Base-by-base conservation (phyloP, 768 basidiomycete species). In the Lactarius indigo region DNA sequence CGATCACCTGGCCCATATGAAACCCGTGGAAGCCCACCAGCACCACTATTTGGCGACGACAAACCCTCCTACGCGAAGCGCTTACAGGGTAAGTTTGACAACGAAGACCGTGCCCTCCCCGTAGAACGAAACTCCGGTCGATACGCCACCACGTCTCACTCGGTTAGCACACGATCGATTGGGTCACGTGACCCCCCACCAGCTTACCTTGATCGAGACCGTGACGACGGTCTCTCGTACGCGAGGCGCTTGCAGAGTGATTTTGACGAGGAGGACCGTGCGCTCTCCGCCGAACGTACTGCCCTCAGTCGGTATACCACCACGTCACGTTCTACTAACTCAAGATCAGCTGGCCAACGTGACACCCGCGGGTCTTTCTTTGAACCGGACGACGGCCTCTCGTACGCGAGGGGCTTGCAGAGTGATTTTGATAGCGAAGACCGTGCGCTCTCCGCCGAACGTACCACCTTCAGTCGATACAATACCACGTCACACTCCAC, bases 381-480 rank as follows among this genome's bases (percentile, higher is more conserved):
- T 75, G 54, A 65, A 71, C 26, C 54, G 37, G 71, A 70, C 35
- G 61, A 72, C 28, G 67, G 70, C 55, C 54, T 68, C 26, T 59
- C 69, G 28, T 61, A 71, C 33, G 80, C 78, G 18, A 68, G 66
- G n/a, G 58, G 73, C 44, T 70, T 76, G 57, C 83, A 83, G 68
- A 64, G 68, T 1, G 68, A 75, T 39, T 82, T 75, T 41, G 80
- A 84, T 37, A 73, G 72, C 6, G 84, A 86, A 73, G 75, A 83
- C 63, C 52, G 54, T 20, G 73, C 65, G 3, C 75, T 85, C 39
- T 73, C 74, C 18, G 69, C 57, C 4, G 79, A 85, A 67, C 70
- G 73, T 1, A 65, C 59, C 23, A 5, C n/a, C 5, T 10, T 26
- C 18, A 31, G 13, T 23, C 6, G 5, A 20, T 30, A 37, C 28